Base-by-base conservation (phyloP, 805 yeast species). In the Ogataea glucozyma region DNA sequence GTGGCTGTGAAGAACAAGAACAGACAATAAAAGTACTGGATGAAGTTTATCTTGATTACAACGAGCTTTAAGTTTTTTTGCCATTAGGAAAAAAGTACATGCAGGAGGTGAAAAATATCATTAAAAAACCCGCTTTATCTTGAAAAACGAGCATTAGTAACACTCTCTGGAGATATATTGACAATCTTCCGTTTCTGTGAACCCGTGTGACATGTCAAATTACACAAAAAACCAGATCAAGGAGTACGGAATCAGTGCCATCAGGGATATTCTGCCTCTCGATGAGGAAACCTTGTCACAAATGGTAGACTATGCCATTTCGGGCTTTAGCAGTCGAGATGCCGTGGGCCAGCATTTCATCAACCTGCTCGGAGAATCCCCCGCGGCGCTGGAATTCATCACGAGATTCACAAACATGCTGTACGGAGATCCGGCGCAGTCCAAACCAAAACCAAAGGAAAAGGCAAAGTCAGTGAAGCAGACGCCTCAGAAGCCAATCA, bases 321-420 rank as follows among this genome's bases (percentile, higher is more conserved):
- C 69, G 8, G 47, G 55, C 21, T 61, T 80, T 17, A 69, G 70
- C 6, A 58, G 75, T 0, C 73, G 78, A 39, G 69, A 70, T 4
- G 78, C 70, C 11, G 71, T 79, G 7, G 68, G 71, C 16, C 67
- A 64, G 18, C 83, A 83, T 58, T 76, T 82, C 53, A 57, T 73
- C 11, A 76, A 78, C 33, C 57, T 81, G 13, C 58, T 80, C 11
- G 87, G 87, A 6, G 79, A 79, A 41, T 71, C 79, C 11, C 77
- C 78, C 20, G 78, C 66, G 31, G 69, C 82, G 1, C 56, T 75
- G 26, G 62, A 67, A 13, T 77, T 81, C 49, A 66, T 79, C 1
- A 52, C 71, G 1, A 66, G 61, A 22, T 76, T 79, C 51, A 60
- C 72, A 12, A 58, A 65, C 18, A 61, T 69, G 60, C 58, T 71